Evolutionary conservation across 352 stramenopile species (phyloP).

Genomic region (Globisporangium heterothallicum): DNA sequence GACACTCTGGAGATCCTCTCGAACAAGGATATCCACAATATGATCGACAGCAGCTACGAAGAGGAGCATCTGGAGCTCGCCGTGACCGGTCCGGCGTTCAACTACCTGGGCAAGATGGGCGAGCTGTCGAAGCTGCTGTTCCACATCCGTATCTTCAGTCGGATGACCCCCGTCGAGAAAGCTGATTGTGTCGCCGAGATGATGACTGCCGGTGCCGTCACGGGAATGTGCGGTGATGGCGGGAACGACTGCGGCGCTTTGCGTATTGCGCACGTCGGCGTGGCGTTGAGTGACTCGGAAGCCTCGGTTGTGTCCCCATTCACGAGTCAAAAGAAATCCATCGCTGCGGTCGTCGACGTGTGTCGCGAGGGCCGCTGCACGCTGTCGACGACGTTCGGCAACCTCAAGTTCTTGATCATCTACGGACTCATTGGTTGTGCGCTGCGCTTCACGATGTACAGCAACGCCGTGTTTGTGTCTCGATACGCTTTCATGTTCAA

Average conservation of each 20-base stretch:
- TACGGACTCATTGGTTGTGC: slow-evolving; percentile 77
- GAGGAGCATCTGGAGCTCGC: slow-evolving; percentile 28
- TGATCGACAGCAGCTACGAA: slow-evolving; percentile 13
- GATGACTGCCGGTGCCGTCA: slow-evolving; percentile 36
- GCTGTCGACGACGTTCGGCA: slow-evolving; percentile 77
- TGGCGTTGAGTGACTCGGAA: slow-evolving; percentile 72
- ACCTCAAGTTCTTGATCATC: slow-evolving; percentile 87
- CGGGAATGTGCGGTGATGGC: slow-evolving; percentile 50
- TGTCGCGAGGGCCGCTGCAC: slow-evolving; percentile 83
- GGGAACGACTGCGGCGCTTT: slow-evolving; percentile 82
- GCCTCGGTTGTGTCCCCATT: slow-evolving; percentile 81
- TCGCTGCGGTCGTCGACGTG: slow-evolving; percentile 78
- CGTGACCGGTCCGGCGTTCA: slow-evolving; percentile 31
- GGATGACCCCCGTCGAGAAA: slow-evolving; percentile 43
- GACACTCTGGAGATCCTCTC: slow-evolving; percentile 33
- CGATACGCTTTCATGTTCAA: slow-evolving; percentile 70
- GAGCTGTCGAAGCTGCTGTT: slow-evolving; percentile 34
- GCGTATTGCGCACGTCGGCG: slow-evolving; percentile 67
- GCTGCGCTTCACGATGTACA: slow-evolving; percentile 65
- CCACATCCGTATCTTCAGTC: slow-evolving; percentile 44
- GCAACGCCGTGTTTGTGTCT: slow-evolving; percentile 61
- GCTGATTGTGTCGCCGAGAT: slow-evolving; percentile 30
- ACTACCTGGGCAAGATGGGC: slow-evolving; percentile 20
- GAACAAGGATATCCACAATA: slow-evolving; percentile 23
- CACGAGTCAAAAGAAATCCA: slow-evolving; percentile 72